phyloP scores from a whole-genome alignment of 108 stramenopile species.

The Aurantiochytrium sp. region DNA sequence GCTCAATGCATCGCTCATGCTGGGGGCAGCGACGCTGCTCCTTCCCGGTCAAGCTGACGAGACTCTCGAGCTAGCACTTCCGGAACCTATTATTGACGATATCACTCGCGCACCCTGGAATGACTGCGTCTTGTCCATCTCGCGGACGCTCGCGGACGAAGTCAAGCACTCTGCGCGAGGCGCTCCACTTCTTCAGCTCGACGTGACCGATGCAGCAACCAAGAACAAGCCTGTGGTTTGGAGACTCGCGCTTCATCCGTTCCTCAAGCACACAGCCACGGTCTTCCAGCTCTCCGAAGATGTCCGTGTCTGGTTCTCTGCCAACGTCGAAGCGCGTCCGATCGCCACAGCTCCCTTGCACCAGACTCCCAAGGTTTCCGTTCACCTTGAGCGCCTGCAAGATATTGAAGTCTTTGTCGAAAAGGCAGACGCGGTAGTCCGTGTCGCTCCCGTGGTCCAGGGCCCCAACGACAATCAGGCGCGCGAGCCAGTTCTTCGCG shows the following conservation, averaged over 20 bases:
- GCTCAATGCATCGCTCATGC: no score
- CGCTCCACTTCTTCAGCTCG: no score
- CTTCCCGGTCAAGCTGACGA: no score
- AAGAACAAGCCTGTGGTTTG: background rate
- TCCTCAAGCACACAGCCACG: background rate
- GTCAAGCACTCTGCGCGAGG: no score
- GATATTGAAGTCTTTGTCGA: background rate
- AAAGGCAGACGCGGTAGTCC: background rate
- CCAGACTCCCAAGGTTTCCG: background rate
- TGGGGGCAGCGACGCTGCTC: no score
- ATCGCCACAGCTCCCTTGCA: background rate
- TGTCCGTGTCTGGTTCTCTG: background rate
- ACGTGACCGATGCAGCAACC: no score
- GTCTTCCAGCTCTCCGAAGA: background rate
- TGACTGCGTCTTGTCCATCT: no score
- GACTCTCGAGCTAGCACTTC: no score
- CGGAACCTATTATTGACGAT: no score
- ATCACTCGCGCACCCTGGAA: no score
- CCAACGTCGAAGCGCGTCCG: background rate
- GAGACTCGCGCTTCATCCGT: background rate
- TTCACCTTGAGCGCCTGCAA: background rate
- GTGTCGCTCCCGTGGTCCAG: background rate
- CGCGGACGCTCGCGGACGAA: no score
- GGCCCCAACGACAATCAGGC: background rate
- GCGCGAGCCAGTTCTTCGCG: background rate